These are phyloP conservation scores for Schwanniomyces pseudopolymorphus DNA, from an alignment of 805 yeast species.

Conservation along the genomic window DNA sequence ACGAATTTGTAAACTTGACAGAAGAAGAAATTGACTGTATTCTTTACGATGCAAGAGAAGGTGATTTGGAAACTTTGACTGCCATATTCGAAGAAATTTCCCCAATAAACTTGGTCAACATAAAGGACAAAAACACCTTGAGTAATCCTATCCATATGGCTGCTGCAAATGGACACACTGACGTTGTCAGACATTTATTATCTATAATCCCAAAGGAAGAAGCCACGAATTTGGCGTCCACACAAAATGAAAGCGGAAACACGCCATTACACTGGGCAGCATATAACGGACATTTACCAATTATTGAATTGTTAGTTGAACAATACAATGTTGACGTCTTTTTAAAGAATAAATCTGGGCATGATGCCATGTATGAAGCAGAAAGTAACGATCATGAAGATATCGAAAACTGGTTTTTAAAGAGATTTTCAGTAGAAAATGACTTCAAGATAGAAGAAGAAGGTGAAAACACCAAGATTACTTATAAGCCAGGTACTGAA, in stretches of 20 bases:
- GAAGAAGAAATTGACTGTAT: slow-evolving; percentile 84
- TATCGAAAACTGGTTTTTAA: slow-evolving; percentile 74
- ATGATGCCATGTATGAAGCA: slow-evolving; percentile 87
- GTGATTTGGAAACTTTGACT: slow-evolving; percentile 75
- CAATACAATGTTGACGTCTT: slow-evolving; percentile 80
- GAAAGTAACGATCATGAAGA: slow-evolving; percentile 74
- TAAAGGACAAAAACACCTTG: slow-evolving; percentile 61
- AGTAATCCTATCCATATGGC: slow-evolving; percentile 93
- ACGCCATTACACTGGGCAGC: slow-evolving; percentile 98
- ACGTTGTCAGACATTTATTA: slow-evolving; percentile 61
- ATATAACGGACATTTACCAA: slow-evolving; percentile 75
- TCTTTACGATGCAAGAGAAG: slow-evolving; percentile 80
- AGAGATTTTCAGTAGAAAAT: slow-evolving; percentile 67
- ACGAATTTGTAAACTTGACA: slow-evolving; percentile 21
- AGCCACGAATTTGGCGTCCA: slow-evolving; percentile 32
- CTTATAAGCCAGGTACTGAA: slow-evolving; percentile 44
- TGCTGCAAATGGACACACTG: slow-evolving; percentile 87
- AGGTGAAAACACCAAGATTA: slow-evolving; percentile 41
- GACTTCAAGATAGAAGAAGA: slow-evolving; percentile 45
- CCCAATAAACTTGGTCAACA: slow-evolving; percentile 39
- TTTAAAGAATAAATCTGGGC: slow-evolving; percentile 67
- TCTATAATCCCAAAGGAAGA: slow-evolving; percentile 45
- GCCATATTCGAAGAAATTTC: slow-evolving; percentile 63
- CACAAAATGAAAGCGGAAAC: slow-evolving; percentile 76
- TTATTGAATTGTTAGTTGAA: slow-evolving; percentile 70